These are phyloP conservation scores for Moniliella sp. DNA, from an alignment of 1,284 basidiomycete species.

Conservation along the genomic window DNA sequence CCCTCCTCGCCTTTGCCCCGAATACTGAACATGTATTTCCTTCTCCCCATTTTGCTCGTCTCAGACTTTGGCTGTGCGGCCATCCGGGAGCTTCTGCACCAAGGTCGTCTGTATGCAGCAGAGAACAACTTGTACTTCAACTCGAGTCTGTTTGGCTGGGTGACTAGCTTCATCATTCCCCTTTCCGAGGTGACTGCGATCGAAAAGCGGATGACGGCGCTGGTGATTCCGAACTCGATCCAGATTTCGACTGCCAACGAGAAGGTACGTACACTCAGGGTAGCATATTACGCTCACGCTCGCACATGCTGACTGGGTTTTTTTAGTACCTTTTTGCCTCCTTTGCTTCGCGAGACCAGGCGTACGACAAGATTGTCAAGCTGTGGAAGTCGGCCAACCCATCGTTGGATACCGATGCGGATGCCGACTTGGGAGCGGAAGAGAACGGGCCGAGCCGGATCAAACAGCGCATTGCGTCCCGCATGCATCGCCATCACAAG, in stretches of 20 bases:
- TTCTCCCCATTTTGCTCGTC: background rate
- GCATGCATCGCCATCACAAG: too few relatives aligned
- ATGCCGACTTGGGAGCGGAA: too few relatives aligned
- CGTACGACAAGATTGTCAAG: slow-evolving; percentile 82
- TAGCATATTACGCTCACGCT: background rate
- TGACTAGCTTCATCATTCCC: slow-evolving; percentile 75
- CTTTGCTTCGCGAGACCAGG: slow-evolving; percentile 83
- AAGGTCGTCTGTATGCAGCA: slow-evolving; percentile 84
- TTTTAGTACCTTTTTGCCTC: slow-evolving; percentile 78
- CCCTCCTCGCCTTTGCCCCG: too few relatives aligned
- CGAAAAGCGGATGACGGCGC: slow-evolving; percentile 94
- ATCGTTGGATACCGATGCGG: too few relatives aligned
- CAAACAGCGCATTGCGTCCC: too few relatives aligned
- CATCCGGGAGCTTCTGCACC: slow-evolving; percentile 83
- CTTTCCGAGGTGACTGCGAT: slow-evolving; percentile 71
- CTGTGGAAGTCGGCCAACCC: slow-evolving; percentile 82
- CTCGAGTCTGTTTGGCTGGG: slow-evolving; percentile 96
- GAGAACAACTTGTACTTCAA: slow-evolving; percentile 98
- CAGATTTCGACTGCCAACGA: slow-evolving; percentile 58
- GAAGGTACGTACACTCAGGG: slow-evolving; percentile 27
- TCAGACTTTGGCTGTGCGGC: slow-evolving; percentile 46
- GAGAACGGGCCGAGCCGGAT: too few relatives aligned
- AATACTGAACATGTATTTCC: too few relatives aligned
- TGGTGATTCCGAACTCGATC: slow-evolving; percentile 94
- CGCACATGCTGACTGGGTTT: too few relatives aligned